A percentile compares a stretch with the other conserved stretches of the same genome.
These are phyloP conservation scores for Calocera viscosa DNA, from an alignment of 768 basidiomycete species.

Conservation along the genomic window DNA sequence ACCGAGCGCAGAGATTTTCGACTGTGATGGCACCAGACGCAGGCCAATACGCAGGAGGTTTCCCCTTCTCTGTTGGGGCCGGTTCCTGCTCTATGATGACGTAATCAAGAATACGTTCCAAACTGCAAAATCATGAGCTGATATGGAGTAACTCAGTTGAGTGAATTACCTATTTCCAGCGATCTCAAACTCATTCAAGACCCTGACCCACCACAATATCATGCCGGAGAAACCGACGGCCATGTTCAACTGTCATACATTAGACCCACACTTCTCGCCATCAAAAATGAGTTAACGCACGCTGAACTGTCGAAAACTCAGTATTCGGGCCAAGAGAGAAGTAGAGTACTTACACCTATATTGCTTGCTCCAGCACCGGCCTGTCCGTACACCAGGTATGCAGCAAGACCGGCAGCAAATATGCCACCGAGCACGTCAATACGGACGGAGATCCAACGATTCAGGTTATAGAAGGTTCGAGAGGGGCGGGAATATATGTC, in stretches of 20 bases:
- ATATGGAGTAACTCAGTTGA: not conserved
- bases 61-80: constrained; percentile 16
- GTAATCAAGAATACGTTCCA: constrained; percentile 27
- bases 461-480: constrained; percentile 41
- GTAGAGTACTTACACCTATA: constrained; percentile 18
- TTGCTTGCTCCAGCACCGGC: constrained; percentile 21
- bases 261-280: not conserved
- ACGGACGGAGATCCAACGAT: constrained; percentile 29
- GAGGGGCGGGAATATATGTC: constrained; percentile 40
- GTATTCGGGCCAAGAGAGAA: not conserved
- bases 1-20: constrained; percentile 27
- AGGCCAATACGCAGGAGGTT: constrained; percentile 31
- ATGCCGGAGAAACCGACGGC: not conserved
- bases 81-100: constrained; percentile 28
- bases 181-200: constrained; percentile 37
- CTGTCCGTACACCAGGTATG: constrained; percentile 26
- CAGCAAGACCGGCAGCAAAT: constrained; percentile 25
- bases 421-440: constrained; percentile 29
- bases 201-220: constrained; percentile 29
- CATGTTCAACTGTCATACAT: not conserved
- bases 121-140: not conserved
- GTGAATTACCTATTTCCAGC: constrained; percentile 29
- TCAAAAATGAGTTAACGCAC: not conserved
- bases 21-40: constrained; percentile 27
- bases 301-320: not conserved